phyloP scores from a whole-genome alignment of 1,284 basidiomycete species.

The Irpex sp. region DNA sequence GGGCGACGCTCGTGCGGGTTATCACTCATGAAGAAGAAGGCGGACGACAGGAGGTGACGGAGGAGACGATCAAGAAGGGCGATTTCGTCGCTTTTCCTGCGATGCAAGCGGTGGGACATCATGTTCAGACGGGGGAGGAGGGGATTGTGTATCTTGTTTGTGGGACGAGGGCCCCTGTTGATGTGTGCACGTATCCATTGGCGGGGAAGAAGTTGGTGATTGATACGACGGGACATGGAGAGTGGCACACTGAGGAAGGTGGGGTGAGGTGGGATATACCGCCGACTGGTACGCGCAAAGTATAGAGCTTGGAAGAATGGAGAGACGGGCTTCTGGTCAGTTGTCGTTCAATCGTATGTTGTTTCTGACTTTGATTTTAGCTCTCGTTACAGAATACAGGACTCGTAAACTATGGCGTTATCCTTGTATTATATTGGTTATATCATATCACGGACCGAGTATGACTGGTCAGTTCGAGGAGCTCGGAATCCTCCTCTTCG shows the following conservation, averaged over 20 bases:
- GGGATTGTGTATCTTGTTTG: slow-evolving; percentile 25
- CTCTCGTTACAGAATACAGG: too few relatives aligned
- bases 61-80: slow-evolving; percentile 20
- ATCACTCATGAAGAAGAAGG: slow-evolving; percentile 10
- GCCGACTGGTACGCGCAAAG: background rate
- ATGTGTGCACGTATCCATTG: slow-evolving; percentile 21
- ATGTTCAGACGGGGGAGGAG: slow-evolving; percentile 15
- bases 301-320: too few relatives aligned
- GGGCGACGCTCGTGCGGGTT: slow-evolving; percentile 10
- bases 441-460: too few relatives aligned
- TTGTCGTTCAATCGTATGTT: too few relatives aligned
- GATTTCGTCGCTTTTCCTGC: slow-evolving; percentile 28
- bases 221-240: slow-evolving; percentile 3
- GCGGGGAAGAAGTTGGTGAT: slow-evolving; percentile 14
- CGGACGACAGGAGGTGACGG: slow-evolving; percentile 10
- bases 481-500: too few relatives aligned
- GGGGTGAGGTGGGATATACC: background rate
- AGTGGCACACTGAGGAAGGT: background rate
- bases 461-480: too few relatives aligned
- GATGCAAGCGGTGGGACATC: slow-evolving; percentile 15
- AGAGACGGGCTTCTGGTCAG: too few relatives aligned
- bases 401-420: too few relatives aligned
- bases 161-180: slow-evolving; percentile 21
- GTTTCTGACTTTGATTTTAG: too few relatives aligned
- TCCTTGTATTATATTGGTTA: too few relatives aligned